These are phyloP conservation scores for Chenopodium berlandieri DNA, from an alignment of 148 eudicot genomes.

Conservation along the genomic window DNA sequence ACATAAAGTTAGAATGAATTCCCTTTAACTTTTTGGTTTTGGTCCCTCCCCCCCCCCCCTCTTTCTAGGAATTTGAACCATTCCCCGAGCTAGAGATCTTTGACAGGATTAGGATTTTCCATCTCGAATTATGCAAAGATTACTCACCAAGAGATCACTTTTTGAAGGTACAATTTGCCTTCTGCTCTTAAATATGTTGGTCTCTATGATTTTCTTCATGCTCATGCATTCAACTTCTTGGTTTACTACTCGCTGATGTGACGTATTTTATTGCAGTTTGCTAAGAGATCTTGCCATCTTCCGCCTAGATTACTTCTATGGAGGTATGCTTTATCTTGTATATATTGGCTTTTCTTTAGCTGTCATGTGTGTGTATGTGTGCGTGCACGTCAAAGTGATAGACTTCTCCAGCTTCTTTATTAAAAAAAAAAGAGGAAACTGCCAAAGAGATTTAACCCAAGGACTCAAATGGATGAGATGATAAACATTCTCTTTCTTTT, in stretches of 20 bases:
- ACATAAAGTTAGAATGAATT: not conserved
- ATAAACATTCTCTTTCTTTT: no score
- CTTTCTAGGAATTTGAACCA: slow-evolving; percentile 74
- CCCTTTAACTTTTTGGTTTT: not conserved
- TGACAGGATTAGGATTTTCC: slow-evolving; percentile 63
- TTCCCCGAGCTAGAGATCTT: slow-evolving; percentile 68
- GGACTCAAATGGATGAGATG: no score
- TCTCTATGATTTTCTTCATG: not conserved
- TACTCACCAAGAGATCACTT: slow-evolving; percentile 79
- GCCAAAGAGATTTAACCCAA: no score
- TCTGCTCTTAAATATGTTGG: not conserved
- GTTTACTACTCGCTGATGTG: slow-evolving; percentile 14
- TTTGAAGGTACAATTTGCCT: slow-evolving; percentile 45
- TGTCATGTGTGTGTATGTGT: no score
- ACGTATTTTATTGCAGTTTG: slow-evolving; percentile 55
- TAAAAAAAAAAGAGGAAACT: no score
- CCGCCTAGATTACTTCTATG: slow-evolving; percentile 73
- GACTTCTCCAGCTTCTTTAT: no score
- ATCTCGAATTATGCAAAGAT: slow-evolving; percentile 54
- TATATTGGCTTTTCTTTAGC: not conserved
- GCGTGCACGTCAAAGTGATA: no score
- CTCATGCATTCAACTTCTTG: slow-evolving; percentile 2
- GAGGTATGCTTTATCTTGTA: slow-evolving; percentile 48
- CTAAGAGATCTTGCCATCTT: slow-evolving; percentile 67
- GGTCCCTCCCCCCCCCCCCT: not conserved